These are phyloP conservation scores for Vigna hirtella DNA, from an alignment of 306 rosid species.

Conservation along the genomic window DNA sequence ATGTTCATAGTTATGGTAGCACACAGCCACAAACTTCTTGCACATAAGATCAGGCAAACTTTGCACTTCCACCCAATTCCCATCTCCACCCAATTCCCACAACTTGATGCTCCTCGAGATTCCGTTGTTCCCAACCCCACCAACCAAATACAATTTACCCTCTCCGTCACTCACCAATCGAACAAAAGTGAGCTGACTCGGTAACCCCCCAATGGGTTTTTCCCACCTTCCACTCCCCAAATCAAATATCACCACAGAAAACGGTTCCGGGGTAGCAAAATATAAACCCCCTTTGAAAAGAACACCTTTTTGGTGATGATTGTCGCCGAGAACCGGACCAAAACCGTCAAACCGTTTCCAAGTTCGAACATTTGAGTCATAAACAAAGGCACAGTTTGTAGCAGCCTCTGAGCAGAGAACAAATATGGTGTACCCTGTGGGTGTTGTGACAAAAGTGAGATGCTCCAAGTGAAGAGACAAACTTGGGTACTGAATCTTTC, in stretches of 20 bases:
- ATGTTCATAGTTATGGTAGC: constrained; percentile 90
- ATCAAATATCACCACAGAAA: constrained; percentile 66
- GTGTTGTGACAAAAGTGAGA: constrained; percentile 68
- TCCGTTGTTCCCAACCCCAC: constrained; percentile 85
- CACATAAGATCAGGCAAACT: constrained; percentile 82
- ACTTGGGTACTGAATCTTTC: constrained; percentile 64
- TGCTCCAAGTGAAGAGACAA: constrained; percentile 59
- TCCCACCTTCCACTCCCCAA: constrained; percentile 71
- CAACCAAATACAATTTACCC: constrained; percentile 66
- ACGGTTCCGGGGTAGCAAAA: constrained; percentile 74
- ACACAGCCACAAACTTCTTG: constrained; percentile 74
- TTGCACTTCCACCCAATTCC: constrained; percentile 69
- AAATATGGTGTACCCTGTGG: constrained; percentile 65
- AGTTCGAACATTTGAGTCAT: constrained; percentile 54
- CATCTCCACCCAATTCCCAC: constrained; percentile 66
- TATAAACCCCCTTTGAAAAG: constrained; percentile 57
- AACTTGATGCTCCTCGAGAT: constrained; percentile 73
- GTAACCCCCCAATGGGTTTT: constrained; percentile 49
- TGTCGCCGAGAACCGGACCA: constrained; percentile 53
- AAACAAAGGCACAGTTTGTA: constrained; percentile 52
- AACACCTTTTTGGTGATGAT: constrained; percentile 67
- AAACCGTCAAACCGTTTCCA: constrained; percentile 62
- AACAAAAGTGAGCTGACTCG: constrained; percentile 62
- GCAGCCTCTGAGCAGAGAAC: constrained; percentile 52
- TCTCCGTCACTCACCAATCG: constrained; percentile 63